A percentile compares a stretch with the other conserved stretches of the same genome.
These are phyloP conservation scores for Penicillium lividum DNA, from an alignment of 495 filamentous ascomycete genomes.

Conservation along the genomic window DNA sequence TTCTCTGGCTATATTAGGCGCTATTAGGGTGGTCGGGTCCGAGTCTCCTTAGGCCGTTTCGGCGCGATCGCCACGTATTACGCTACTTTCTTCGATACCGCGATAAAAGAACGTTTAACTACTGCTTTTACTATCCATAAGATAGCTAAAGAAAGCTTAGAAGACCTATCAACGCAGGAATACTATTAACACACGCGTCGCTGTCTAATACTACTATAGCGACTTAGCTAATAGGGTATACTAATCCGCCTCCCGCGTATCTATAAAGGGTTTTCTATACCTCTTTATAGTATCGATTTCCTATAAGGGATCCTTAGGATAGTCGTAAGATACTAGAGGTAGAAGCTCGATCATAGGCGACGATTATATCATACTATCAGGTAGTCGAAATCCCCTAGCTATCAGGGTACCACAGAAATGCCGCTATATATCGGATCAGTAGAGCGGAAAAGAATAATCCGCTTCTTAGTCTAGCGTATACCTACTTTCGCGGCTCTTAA, in stretches of 20 bases:
- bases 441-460: background rate
- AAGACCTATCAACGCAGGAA: background rate
- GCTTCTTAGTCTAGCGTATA: background rate
- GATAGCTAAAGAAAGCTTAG: constrained; percentile 1
- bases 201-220: background rate
- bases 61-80: background rate
- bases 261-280: background rate
- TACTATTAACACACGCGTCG: background rate
- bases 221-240: background rate
- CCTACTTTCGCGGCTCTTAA: background rate
- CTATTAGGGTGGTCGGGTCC: background rate
- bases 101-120: background rate
- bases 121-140: background rate
- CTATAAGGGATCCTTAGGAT: background rate
- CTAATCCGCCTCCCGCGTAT: background rate
- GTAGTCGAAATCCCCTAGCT: background rate
- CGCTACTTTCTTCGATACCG: background rate
- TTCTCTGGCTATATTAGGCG: background rate
- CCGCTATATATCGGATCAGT: background rate
- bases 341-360: background rate
- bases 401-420: background rate
- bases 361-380: background rate
- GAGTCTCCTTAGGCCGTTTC: background rate
- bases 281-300: background rate
- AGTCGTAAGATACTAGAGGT: background rate